A percentile compares a stretch with the other conserved stretches of the same genome.
Conservation (phyloP, 1,284 basidiomycete species). For the Ustilago vetiveriae region DNA sequence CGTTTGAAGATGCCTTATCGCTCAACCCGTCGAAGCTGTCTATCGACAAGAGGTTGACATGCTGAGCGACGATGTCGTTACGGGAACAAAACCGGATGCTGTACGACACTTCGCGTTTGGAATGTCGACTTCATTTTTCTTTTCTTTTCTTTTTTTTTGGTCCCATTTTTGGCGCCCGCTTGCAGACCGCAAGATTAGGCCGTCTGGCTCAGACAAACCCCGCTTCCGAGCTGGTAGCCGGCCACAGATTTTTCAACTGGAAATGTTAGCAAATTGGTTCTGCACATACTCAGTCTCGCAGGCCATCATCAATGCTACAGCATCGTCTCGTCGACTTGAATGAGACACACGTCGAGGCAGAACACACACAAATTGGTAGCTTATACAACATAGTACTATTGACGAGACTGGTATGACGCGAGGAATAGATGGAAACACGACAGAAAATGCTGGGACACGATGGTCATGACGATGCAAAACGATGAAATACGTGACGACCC, state of each 20-base stretch:
- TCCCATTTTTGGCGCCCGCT: too few species aligned
- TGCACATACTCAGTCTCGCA: too few species aligned
- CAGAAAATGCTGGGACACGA: background rate
- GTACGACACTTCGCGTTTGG: background rate
- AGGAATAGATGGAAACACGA: background rate
- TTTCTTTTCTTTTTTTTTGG: background rate
- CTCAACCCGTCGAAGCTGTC: background rate
- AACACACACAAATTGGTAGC: too few species aligned
- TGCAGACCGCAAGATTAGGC: too few species aligned
- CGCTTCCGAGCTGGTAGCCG: conserved; percentile 28
- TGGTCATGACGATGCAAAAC: background rate
- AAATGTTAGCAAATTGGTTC: too few species aligned
- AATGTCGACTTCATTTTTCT: conserved; percentile 1
- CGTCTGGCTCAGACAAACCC: too few species aligned
- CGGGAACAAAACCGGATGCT: conserved; percentile 38
- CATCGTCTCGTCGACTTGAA: too few species aligned
- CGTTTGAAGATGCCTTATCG: too few species aligned
- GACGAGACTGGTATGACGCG: background rate
- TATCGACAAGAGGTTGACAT: background rate
- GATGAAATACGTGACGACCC: too few species aligned
- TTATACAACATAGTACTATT: background rate
- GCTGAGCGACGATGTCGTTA: conserved; percentile 14
- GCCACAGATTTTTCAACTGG: background rate
- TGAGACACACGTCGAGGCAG: too few species aligned
- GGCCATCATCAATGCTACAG: too few species aligned